These are phyloP conservation scores for Phytophthora sansomeana DNA, from an alignment of 352 stramenopile genomes.

Conservation along the genomic window DNA sequence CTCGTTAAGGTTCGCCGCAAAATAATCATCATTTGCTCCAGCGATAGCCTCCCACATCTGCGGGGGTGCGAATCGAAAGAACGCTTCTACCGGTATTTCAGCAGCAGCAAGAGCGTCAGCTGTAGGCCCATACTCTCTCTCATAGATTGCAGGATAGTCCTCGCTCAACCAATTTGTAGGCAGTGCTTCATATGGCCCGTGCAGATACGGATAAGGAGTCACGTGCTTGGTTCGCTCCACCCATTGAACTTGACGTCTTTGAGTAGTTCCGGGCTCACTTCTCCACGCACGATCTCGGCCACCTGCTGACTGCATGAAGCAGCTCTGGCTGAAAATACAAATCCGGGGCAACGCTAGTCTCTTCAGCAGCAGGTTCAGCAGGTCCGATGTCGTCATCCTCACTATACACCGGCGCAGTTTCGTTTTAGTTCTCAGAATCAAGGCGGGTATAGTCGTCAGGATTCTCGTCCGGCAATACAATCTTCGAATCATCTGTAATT, in stretches of 20 bases:
- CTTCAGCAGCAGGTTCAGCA: background rate
- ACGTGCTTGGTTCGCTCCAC: background rate
- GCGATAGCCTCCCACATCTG: background rate
- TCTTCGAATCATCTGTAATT: constrained; percentile 10
- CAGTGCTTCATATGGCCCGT: constrained; percentile 4
- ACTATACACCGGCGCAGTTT: background rate
- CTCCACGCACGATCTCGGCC: background rate
- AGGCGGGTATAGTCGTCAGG: constrained; percentile 1
- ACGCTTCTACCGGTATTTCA: background rate
- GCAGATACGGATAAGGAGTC: constrained; percentile 9
- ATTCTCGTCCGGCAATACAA: background rate
- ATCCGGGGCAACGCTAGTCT: background rate
- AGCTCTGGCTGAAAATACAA: constrained; percentile 7
- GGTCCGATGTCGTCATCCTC: constrained; percentile 8
- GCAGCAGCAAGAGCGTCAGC: background rate
- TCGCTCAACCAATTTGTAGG: background rate
- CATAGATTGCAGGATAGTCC: constrained; percentile 11
- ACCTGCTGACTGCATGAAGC: constrained; percentile 6
- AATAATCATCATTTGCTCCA: background rate
- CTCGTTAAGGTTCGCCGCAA: background rate
- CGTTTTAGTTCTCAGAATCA: constrained; percentile 11
- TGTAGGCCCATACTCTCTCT: constrained; percentile 8
- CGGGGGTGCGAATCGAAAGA: background rate
- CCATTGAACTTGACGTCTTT: constrained; percentile 1
- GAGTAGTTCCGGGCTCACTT: background rate